Evolutionary conservation across 164 flowering plant genomes (phyloP), one percentile per base, ranked within the genome.

Genomic region (Tetrastigma voinierianum): DNA sequence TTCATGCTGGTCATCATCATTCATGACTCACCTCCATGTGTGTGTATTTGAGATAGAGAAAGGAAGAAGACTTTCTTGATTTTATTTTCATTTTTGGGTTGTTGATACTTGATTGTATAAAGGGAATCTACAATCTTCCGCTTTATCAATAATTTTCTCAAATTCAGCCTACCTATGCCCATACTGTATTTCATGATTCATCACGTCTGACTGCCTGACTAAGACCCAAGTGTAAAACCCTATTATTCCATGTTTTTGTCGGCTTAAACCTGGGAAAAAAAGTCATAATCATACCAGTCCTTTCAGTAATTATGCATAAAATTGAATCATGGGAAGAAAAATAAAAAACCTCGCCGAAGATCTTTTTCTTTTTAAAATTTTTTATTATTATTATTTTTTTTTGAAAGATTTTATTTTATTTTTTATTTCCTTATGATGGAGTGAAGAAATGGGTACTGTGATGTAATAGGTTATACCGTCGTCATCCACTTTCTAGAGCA

Each of bases 1-100:
- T 20, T 59, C 53, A 13, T 58, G 47, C 19, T 57, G 62, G 16
- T 65, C 74, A 63, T 68, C 70, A 68, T 76, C 78, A 71, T 68
- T 17, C 55, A 25, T 76, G 79, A 76, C 63, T 76, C 79, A 76
- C 68, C 64, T 59, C 72, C 76, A 64, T 71, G 75, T 64, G 72
- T n/a, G n/a, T n/a, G n/a, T n/a, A n/a, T n/a, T n/a, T n/a, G n/a
- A n/a, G n/a, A n/a, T n/a, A 57, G 43, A 44, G 61, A 46, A n/a
- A n/a, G n/a, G 66, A 11, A 51, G 56, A 11, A 45, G 11, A 10
- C 61, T 40, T 65, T 11, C 0, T 16, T 57, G 6, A 11, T 15
- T 64, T 32, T 19, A 16, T 64, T 20, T 14, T 59, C 15, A 3
- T 4, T 15, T 43, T 64, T 46, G 2, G 46, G 18, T 19, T 62